phyloP scores from a whole-genome alignment of 352 stramenopile genomes.

The Phytophthora pluvialis region DNA sequence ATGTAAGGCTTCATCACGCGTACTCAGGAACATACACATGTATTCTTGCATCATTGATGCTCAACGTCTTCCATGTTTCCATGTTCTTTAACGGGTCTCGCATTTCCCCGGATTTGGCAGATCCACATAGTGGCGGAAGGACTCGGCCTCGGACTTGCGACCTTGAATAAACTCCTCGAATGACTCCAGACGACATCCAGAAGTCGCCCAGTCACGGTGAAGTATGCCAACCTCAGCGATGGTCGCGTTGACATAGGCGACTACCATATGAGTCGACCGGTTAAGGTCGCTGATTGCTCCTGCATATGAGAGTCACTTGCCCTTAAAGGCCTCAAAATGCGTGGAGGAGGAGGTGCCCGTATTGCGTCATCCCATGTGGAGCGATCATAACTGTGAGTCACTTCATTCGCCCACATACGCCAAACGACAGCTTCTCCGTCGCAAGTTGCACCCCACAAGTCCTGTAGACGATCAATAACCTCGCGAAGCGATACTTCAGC shows the following conservation, averaged over 20 bases:
- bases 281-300: background rate
- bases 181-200: constrained; percentile 2
- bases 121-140: constrained; percentile 1
- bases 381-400: constrained; percentile 14
- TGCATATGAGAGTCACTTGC: constrained; percentile 11
- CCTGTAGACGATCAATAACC: constrained; percentile 11
- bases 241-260: constrained; percentile 15
- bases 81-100: constrained; percentile 10
- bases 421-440: constrained; percentile 14
- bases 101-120: constrained; percentile 7
- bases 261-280: background rate
- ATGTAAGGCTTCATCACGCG: background rate
- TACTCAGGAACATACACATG: background rate
- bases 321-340: constrained; percentile 9
- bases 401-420: constrained; percentile 29
- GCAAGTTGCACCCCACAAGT: constrained; percentile 10
- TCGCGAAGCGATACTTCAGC: constrained; percentile 15
- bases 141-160: constrained; percentile 10
- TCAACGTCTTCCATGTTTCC: constrained; percentile 27
- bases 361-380: constrained; percentile 15
- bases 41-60: constrained; percentile 12
- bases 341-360: background rate
- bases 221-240: constrained; percentile 8
- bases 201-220: constrained; percentile 2
- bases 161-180: background rate